Conservation (phyloP, 176 grass and related monocot species). For the Aegilops tauschii region DNA sequence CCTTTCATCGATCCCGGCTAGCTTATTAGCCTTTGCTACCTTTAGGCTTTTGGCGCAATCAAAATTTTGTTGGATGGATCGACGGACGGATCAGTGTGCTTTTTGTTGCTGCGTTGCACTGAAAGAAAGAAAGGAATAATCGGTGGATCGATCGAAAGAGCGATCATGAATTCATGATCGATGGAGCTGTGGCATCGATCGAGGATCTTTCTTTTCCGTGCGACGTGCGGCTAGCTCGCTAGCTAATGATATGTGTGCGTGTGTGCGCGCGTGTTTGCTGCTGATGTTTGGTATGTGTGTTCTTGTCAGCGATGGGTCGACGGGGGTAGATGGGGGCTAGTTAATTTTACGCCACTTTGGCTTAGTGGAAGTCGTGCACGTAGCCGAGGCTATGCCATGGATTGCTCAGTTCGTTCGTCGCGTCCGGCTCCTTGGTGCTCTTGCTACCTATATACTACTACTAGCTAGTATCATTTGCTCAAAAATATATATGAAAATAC, state of each 20-base stretch:
- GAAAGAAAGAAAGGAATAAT: neutral
- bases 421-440: too few species aligned
- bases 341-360: too few species aligned
- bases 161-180: neutral
- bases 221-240: neutral
- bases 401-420: too few species aligned
- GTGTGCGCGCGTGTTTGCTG: neutral
- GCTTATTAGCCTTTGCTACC: neutral
- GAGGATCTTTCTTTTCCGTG: neutral
- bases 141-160: neutral
- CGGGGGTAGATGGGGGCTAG: too few species aligned
- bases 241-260: neutral
- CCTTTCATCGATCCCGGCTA: neutral
- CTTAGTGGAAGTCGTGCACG: too few species aligned
- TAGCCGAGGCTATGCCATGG: too few species aligned
- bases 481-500: too few species aligned
- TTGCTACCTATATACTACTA: too few species aligned
- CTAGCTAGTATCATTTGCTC: too few species aligned
- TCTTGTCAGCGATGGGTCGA: too few species aligned
- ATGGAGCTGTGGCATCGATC: neutral
- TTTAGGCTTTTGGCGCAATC: conserved; percentile 27
- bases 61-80: conserved; percentile 9
- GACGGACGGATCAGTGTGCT: neutral
- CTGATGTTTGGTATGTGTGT: neutral
- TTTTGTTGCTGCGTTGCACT: neutral